Evolutionary conservation across 2,329 filamentous ascomycete genomes (phyloP).

Genomic region (Harringtonia lauricola): DNA sequence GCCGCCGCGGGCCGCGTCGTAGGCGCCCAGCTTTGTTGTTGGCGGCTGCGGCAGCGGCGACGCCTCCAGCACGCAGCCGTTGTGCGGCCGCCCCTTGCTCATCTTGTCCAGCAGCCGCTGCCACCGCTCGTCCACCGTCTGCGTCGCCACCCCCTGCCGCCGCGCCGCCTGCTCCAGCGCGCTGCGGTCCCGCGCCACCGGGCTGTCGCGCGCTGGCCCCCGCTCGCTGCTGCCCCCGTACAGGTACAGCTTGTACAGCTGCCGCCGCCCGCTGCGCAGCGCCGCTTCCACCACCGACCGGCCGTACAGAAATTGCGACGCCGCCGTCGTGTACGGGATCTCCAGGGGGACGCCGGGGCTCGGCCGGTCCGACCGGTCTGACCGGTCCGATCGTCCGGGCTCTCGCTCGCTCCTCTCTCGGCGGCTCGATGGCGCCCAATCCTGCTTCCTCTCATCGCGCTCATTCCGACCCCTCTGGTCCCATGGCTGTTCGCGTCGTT

Average conservation of each 20-base stretch:
- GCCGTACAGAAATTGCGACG: constrained; percentile 87
- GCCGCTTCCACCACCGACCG: constrained; percentile 71
- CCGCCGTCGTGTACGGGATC: constrained; percentile 60
- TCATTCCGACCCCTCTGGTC: too few species aligned
- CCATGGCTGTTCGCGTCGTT: too few species aligned
- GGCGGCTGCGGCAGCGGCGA: constrained; percentile 70
- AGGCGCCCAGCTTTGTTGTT: constrained; percentile 42
- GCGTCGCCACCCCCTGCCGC: constrained; percentile 40
- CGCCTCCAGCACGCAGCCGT: constrained; percentile 78
- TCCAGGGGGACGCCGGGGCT: constrained; percentile 14
- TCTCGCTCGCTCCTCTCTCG: too few species aligned
- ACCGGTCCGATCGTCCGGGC: too few species aligned
- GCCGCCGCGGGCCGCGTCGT: constrained; percentile 21
- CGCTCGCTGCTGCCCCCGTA: constrained; percentile 41
- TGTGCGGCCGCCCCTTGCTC: constrained; percentile 74
- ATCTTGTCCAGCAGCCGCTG: constrained; percentile 71
- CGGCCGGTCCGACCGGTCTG: background rate
- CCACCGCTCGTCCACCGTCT: constrained; percentile 47
- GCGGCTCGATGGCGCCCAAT: too few species aligned
- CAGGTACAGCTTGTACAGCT: constrained; percentile 77
- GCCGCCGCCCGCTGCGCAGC: constrained; percentile 52
- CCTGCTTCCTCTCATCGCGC: too few species aligned
- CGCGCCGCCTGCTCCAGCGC: constrained; percentile 34
- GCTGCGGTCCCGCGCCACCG: constrained; percentile 26
- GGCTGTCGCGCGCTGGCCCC: constrained; percentile 27